These are phyloP conservation scores for Persicaria tinctoria DNA, from an alignment of 148 eudicot genomes.

Conservation along the genomic window DNA sequence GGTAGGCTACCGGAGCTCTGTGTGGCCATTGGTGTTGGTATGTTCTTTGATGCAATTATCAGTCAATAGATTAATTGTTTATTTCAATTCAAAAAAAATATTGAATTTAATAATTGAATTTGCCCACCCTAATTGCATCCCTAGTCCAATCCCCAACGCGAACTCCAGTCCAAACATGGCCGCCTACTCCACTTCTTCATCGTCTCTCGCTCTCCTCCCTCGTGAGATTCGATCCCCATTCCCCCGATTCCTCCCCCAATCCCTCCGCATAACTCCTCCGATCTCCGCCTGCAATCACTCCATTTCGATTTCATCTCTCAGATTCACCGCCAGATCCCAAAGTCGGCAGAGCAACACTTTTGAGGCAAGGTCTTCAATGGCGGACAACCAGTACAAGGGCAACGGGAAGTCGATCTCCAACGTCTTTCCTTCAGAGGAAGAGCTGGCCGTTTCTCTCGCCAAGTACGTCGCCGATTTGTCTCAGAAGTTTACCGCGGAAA, in stretches of 20 bases:
- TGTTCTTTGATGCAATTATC: no score
- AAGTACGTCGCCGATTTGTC: constrained; percentile 52
- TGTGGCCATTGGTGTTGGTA: no score
- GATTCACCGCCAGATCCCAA: constrained; percentile 2
- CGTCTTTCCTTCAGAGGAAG: constrained; percentile 47
- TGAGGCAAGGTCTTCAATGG: constrained; percentile 17
- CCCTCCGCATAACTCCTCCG: not conserved
- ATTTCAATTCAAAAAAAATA: no score
- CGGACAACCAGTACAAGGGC: constrained; percentile 20
- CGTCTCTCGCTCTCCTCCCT: not conserved
- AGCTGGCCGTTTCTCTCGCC: constrained; percentile 45
- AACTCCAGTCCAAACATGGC: not conserved
- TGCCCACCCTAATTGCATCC: no score
- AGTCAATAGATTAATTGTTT: no score
- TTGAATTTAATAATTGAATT: no score
- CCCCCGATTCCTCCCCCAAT: not conserved
- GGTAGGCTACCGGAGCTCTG: no score
- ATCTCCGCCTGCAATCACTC: constrained; percentile 3
- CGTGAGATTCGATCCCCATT: not conserved
- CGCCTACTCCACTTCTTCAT: constrained; percentile 1
- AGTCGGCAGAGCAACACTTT: not conserved
- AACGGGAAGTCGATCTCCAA: constrained; percentile 23
- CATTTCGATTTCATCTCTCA: not conserved
- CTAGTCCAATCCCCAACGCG: no score
- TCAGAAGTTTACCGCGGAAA: constrained; percentile 30